Evolutionary conservation across 306 rosid species (phyloP).

Genomic region (Rosa rugosa): DNA sequence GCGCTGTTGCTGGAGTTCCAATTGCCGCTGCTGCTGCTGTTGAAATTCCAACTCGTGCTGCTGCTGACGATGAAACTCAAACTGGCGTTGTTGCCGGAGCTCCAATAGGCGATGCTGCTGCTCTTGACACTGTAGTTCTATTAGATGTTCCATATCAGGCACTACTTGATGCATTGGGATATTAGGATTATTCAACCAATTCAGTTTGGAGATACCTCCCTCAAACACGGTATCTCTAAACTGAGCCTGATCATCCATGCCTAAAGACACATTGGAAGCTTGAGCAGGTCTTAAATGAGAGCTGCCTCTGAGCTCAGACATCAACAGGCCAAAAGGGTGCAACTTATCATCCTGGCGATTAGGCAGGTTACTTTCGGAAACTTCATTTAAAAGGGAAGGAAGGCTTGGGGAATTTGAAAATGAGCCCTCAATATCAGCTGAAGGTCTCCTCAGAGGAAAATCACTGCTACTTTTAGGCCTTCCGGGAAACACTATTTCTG

Average conservation of each 20-base stretch:
- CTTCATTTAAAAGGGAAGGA: constrained; percentile 41
- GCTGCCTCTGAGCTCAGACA: constrained; percentile 65
- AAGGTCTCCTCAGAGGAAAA: constrained; percentile 35
- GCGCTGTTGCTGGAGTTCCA: constrained; percentile 37
- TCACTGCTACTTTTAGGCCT: constrained; percentile 44
- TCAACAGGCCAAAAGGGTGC: constrained; percentile 67
- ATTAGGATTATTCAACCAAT: constrained; percentile 33
- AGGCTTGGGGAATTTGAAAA: constrained; percentile 37
- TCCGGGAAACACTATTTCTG: constrained; percentile 43
- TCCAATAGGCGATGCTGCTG: constrained; percentile 37
- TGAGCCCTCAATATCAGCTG: constrained; percentile 27
- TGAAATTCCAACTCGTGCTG: constrained; percentile 53
- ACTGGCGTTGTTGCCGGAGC: constrained; percentile 35
- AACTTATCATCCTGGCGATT: constrained; percentile 50
- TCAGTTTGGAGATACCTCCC: constrained; percentile 32
- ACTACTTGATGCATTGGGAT: constrained; percentile 43
- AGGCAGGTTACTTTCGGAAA: constrained; percentile 31
- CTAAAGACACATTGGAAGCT: constrained; percentile 44
- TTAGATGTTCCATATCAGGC: constrained; percentile 49
- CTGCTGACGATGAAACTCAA: constrained; percentile 19
- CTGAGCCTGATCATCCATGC: constrained; percentile 53
- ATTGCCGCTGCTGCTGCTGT: constrained; percentile 21
- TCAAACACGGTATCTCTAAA: constrained; percentile 45
- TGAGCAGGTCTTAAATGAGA: constrained; percentile 55
- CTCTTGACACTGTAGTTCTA: constrained; percentile 46